Base-by-base conservation (phyloP, 805 yeast genomes). In the Barnettozyma botsteinii region DNA sequence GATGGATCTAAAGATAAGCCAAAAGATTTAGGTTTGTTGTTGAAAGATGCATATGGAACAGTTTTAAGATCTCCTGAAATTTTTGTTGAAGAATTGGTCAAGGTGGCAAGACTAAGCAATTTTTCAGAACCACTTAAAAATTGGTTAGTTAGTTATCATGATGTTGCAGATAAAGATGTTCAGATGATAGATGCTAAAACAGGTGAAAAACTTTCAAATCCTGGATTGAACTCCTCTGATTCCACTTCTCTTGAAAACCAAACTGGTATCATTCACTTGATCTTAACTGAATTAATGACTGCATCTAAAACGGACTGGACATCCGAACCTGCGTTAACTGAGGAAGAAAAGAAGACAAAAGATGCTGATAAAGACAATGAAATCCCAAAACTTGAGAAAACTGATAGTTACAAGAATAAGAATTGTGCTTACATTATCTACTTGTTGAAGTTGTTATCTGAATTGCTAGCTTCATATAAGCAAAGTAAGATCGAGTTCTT, bases 401-500 rank as follows among this genome's bases (percentile, higher is more conserved):
- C 57, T 2, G 64, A 66, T 32, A 56, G 73, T 11, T 59, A 70
- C 33, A 69, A 65, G 41, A 84, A 83, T 53, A 64, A 68, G 7
- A 69, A 73, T 23, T 85, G 81, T 59, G 70, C 79, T 0, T 81
- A 84, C 51, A 76, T 79, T 43, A 72, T 81, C 32, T 88, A 81
- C 57, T 60, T 89, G 34, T 61, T 89, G 29, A 85, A 79, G 48
- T 62, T 77, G 0, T 59, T 88, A 29, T 71, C 79, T 0, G 97
- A 89, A 49, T 61, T 87, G 7, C 59, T 89, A 7, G 75, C 80
- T 2, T 84, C 96, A 2, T 89, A 88, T 56, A 82, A 80, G 46
- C 81, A 79, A 46, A 76, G 88, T 37, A 89, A 89, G 57, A 70
- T 84, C 36, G 96, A 88, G 51, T 83, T 89, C 52, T 63, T 88